A percentile compares a stretch with the other conserved stretches of the same genome.
These are phyloP conservation scores for Umbelopsis sp. DNA, from an alignment of 192 early-diverging fungal species.

Conservation along the genomic window DNA sequence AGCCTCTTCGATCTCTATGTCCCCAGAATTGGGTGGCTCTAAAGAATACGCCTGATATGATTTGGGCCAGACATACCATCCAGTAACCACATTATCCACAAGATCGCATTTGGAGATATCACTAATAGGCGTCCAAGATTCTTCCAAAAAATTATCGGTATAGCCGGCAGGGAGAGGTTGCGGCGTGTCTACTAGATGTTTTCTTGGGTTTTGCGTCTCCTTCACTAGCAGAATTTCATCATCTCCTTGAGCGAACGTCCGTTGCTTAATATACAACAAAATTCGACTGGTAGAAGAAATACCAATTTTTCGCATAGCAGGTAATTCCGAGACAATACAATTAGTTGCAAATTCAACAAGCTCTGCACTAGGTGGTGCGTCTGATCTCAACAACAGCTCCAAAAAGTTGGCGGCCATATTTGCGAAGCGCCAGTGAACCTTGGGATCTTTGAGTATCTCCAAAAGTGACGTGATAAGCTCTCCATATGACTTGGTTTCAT, in stretches of 20 bases:
- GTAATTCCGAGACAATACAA: conserved; percentile 70
- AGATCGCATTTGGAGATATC: conserved; percentile 42
- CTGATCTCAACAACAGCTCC: conserved; percentile 66
- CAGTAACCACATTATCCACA: conserved; percentile 62
- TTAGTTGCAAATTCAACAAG: conserved; percentile 60
- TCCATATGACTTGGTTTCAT: conserved; percentile 43
- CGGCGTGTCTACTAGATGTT: conserved; percentile 36
- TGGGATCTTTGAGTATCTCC: conserved; percentile 56
- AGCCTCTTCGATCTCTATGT: conserved; percentile 52
- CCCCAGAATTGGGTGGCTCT: conserved; percentile 34
- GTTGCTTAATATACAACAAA: conserved; percentile 71
- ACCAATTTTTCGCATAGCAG: conserved; percentile 69
- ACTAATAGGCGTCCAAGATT: conserved; percentile 29
- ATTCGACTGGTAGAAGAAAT: conserved; percentile 61
- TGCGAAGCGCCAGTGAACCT: conserved; percentile 82
- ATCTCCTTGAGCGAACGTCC: conserved; percentile 56
- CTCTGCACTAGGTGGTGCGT: conserved; percentile 53
- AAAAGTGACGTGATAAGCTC: conserved; percentile 50
- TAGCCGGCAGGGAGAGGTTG: conserved; percentile 39
- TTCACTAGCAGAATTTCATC: conserved; percentile 42
- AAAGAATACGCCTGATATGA: conserved; percentile 53
- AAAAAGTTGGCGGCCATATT: conserved; percentile 81
- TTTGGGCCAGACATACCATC: conserved; percentile 85
- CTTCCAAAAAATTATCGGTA: conserved; percentile 36
- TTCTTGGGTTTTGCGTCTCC: conserved; percentile 47